Conservation (phyloP, 768 basidiomycete species). For the Rhizopogon vinicolor region DNA sequence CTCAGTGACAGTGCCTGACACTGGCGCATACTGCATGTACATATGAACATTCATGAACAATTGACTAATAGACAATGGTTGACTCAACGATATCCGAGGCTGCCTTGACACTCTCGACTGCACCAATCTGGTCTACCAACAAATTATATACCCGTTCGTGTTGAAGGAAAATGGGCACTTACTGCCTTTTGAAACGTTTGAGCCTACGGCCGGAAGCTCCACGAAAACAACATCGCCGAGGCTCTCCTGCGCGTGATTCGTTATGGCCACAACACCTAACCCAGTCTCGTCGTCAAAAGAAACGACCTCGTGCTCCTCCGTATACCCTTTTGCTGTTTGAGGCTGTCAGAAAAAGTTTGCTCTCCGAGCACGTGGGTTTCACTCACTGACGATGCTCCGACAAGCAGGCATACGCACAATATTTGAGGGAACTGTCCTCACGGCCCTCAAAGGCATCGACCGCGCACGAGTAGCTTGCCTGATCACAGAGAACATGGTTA, state of each 20-base stretch:
- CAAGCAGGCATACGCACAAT: not conserved
- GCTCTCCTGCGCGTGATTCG: conserved; percentile 86
- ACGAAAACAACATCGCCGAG: conserved; percentile 98
- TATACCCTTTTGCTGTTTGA: conserved; percentile 67
- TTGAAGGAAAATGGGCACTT: conserved; percentile 23
- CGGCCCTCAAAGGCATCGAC: not conserved
- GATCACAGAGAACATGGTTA: conserved; percentile 6
- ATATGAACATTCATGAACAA: conserved; percentile 6
- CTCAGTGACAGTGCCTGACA: conserved; percentile 78
- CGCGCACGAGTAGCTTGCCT: conserved; percentile 1
- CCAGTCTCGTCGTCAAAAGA: conserved; percentile 72
- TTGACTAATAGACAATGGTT: not conserved
- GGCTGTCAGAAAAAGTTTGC: not conserved
- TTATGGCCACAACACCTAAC: conserved; percentile 80
- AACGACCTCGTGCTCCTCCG: conserved; percentile 85
- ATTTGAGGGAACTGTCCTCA: not conserved
- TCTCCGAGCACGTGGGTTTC: not conserved
- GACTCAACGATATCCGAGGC: conserved; percentile 84
- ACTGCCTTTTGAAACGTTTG: conserved; percentile 71
- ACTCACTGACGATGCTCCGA: conserved; percentile 8
- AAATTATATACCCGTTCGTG: not conserved
- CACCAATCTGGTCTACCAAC: conserved; percentile 72
- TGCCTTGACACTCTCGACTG: conserved; percentile 95
- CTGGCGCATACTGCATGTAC: conserved; percentile 73
- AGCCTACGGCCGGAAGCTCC: conserved; percentile 71